phyloP scores from a whole-genome alignment of 2,329 filamentous ascomycete species.

The Colletotrichum sp. region DNA sequence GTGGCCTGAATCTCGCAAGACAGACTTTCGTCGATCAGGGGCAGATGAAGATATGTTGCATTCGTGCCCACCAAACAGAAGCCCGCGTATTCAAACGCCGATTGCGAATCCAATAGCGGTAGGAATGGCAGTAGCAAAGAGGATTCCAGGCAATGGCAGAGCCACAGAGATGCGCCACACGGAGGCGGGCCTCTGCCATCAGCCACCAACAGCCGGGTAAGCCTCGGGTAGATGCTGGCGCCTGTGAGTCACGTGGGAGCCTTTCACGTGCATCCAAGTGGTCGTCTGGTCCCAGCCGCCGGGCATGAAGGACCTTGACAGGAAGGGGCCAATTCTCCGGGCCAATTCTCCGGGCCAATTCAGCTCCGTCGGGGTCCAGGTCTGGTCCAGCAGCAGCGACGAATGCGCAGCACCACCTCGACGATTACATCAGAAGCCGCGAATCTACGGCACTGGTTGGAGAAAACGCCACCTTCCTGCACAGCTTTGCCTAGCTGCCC shows the following conservation, averaged over 20 bases:
- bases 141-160: background rate
- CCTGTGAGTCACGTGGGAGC: background rate
- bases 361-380: slow-evolving; percentile 5
- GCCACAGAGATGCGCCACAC: background rate
- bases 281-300: background rate
- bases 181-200: background rate
- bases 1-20: background rate
- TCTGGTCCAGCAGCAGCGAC: background rate
- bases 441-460: background rate
- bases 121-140: background rate
- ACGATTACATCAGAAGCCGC: slow-evolving; percentile 17
- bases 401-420: slow-evolving; percentile 10
- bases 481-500: background rate
- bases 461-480: background rate
- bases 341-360: slow-evolving; percentile 8
- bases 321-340: slow-evolving; percentile 1
- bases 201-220: background rate
- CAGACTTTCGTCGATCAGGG: background rate
- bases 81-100: background rate
- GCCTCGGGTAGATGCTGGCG: background rate
- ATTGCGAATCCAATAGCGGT: background rate
- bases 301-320: background rate
- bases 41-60: background rate
- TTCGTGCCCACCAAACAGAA: background rate
- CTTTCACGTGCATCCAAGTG: background rate